Evolutionary conservation across 257 asterid species (phyloP), one percentile per base, ranked within the genome.

Genomic region (Pogostemon cablin): DNA sequence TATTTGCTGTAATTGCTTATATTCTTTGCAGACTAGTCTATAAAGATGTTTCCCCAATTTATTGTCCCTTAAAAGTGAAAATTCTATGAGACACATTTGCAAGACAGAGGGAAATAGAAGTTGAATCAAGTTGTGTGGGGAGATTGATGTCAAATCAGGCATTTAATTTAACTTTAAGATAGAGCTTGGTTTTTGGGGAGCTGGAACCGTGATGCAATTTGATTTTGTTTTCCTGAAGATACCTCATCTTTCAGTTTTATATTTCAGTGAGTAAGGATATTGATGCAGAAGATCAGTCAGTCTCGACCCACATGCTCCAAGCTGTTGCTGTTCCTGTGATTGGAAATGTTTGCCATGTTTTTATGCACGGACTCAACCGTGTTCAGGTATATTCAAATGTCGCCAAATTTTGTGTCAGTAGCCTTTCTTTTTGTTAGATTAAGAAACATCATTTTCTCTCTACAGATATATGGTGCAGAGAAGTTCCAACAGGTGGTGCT

Each of bases 271-370:
- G 87, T 65, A 78, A 81, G 79, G 92, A 90, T 58, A 74, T 90
- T 40, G 96, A 81, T 81, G 78, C 76, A 39, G 95, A 88, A 77
- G 79, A 86, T 54, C 96, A 90, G 72, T 86, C 98, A 20, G 80
- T 82, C 73, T 78, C 90, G 77, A 85, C 91, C 39, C 88, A 91
- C 37, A 76, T 86, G 84, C 85, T 92, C 40, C 98, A 86, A 77
- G 95, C 96, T 61, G 82, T 92, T 68, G 91, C 96, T 74, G 96
- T 88, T 75, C 96, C 98, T 69, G 87, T 90, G 73, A 69, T 92
- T 64, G 98, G 98, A 77, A 90, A 92, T 80, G 91, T 88, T 72
- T 92, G 96, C 76, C 96, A 92, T 73, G 95, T 90, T 78, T 92
- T 92, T 75, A 92, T 92, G 98, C 98, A 92, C 78, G 98, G 98